These are phyloP conservation scores for Didymella sp. DNA, from an alignment of 2,329 filamentous ascomycete genomes.

Conservation along the genomic window DNA sequence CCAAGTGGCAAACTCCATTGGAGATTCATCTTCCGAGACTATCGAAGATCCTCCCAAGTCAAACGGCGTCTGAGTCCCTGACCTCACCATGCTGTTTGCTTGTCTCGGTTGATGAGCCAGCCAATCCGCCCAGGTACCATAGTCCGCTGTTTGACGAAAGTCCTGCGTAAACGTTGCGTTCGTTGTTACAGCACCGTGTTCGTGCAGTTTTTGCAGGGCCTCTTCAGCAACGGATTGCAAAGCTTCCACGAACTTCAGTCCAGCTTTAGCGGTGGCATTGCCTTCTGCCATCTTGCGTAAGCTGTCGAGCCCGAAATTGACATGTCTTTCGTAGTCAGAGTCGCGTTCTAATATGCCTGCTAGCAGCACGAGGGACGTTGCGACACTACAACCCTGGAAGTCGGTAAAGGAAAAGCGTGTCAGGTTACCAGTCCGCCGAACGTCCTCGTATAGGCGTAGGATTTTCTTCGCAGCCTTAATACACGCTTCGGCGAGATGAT, in stretches of 20 bases:
- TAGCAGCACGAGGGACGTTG: conserved; percentile 7
- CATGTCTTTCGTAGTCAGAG: conserved; percentile 9
- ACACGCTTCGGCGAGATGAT: conserved; percentile 3
- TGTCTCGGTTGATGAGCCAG: conserved; percentile 3
- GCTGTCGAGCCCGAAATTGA: conserved; percentile 6
- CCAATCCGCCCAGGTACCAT: conserved; percentile 8
- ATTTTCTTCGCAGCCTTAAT: conserved; percentile 13
- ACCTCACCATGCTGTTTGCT: not conserved
- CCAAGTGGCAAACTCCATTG: not conserved
- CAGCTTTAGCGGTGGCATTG: conserved; percentile 6
- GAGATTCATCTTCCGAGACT: not conserved
- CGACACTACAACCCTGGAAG: conserved; percentile 10
- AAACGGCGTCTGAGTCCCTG: not conserved
- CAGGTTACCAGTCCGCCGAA: conserved; percentile 9
- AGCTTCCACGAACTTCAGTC: conserved; percentile 12
- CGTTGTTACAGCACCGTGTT: not conserved
- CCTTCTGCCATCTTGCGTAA: conserved; percentile 11
- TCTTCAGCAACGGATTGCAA: conserved; percentile 9
- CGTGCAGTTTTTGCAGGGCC: not conserved
- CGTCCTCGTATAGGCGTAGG: conserved; percentile 10
- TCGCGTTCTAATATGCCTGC: conserved; percentile 4
- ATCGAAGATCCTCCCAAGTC: not conserved
- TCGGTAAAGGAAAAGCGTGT: conserved; percentile 10
- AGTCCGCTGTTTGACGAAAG: not conserved
- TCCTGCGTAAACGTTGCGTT: not conserved